Base-by-base conservation (phyloP, 495 filamentous ascomycete genomes). In the Clavariopsis aquatica region DNA sequence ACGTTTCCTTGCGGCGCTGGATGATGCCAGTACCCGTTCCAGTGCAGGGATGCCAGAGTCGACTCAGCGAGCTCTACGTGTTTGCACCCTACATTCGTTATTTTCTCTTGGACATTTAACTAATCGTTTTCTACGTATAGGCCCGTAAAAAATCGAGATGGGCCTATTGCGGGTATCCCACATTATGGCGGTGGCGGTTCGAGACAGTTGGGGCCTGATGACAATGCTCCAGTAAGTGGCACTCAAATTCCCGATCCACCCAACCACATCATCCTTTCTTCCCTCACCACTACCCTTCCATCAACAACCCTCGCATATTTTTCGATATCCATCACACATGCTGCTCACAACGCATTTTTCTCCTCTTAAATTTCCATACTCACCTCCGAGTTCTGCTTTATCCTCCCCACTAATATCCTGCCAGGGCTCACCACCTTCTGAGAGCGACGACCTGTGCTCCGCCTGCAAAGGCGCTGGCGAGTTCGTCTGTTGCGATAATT, bases 401-500 rank as follows among this genome's bases (percentile, higher is more conserved):
- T 61, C 53, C 27, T 68, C 28, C 17, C 57, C 45, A 31, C 47
- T 67, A 70, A 69, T 62, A 57, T 34, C 23, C 65, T 61, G 66
- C 69, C 62, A 77, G 70, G 49, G 24, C 26, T 61, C 56, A 41
- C 41, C 63, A 69, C 78, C 86, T 78, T 84, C 89, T 69, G 89
- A 95, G 52, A 96, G 96, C 72, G 89, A 91, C 66, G 94, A 98
- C 68, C 85, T 87, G 69, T 98, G 94, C 77, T 82, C 84, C 52
- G 82, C 91, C 10, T 98, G 94, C 76, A 84, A 87, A 67, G 85
- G 86, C 43, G 87, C 84, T 56, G 94, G 94, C n/a, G 81, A 87
- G 55, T 79, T 98, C 26, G 78, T 98, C 60, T 96, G 93, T 77
- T 98, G 94, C 74, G 94, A 98, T 75, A 88, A 88, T 51, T 98